Evolutionary conservation across 2,329 filamentous ascomycete species (phyloP).

Genomic region (Botrytis elliptica): DNA sequence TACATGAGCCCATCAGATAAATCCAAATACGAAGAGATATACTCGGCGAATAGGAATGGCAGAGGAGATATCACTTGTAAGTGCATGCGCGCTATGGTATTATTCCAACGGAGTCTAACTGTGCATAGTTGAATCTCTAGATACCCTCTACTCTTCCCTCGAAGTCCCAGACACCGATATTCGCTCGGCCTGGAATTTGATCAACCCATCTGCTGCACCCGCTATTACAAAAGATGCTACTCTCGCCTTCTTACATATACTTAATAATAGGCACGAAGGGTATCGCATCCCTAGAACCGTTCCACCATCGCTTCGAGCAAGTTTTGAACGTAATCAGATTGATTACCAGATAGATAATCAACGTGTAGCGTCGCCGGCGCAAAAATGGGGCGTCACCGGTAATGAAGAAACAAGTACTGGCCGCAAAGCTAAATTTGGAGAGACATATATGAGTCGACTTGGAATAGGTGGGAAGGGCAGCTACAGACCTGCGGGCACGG

Average conservation of each 20-base stretch:
- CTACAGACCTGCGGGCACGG: constrained; percentile 81
- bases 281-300: constrained; percentile 90
- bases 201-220: constrained; percentile 82
- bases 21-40: constrained; percentile 95
- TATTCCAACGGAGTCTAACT: constrained; percentile 2
- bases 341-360: constrained; percentile 89
- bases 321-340: constrained; percentile 94
- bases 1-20: constrained; percentile 95
- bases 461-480: constrained; percentile 73
- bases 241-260: constrained; percentile 92
- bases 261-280: constrained; percentile 93
- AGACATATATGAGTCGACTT: constrained; percentile 89
- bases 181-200: constrained; percentile 91
- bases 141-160: constrained; percentile 80
- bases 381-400: constrained; percentile 75
- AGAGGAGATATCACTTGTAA: constrained; percentile 79
- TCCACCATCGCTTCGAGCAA: constrained; percentile 83
- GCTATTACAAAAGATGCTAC: constrained; percentile 93
- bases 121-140: constrained; percentile 66
- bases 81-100: constrained; percentile 38
- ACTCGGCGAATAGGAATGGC: constrained; percentile 84
- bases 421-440: constrained; percentile 94
- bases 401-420: constrained; percentile 81
- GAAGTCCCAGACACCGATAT: constrained; percentile 76
- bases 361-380: constrained; percentile 58